Evolutionary conservation across 2,329 filamentous ascomycete genomes (phyloP).

Genomic region (Penicillium aurantiogriseum): DNA sequence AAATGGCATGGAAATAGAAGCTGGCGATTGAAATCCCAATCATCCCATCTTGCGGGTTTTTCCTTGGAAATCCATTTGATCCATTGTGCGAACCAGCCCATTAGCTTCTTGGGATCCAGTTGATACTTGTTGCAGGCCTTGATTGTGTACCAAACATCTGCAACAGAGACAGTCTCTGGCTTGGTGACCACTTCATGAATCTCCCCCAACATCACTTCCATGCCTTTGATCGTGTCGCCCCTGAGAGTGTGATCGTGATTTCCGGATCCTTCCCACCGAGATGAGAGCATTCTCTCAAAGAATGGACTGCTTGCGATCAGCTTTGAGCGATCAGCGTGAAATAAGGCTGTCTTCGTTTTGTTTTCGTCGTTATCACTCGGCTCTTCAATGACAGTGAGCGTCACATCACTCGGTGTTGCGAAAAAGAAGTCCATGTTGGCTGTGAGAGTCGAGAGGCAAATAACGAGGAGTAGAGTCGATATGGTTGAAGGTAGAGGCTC

Average conservation of each 20-base stretch:
- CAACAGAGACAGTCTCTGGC: background rate
- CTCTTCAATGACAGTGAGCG: background rate
- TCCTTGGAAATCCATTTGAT: background rate
- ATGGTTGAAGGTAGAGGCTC: no score
- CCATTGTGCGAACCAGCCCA: background rate
- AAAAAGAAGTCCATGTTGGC: background rate
- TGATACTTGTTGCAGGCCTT: background rate
- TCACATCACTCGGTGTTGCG: background rate
- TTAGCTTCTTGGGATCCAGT: background rate
- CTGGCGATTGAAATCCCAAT: background rate
- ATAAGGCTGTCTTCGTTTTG: background rate
- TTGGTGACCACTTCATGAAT: background rate
- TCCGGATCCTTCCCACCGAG: background rate
- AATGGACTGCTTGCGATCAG: background rate
- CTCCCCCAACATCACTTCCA: background rate
- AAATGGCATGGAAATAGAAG: background rate
- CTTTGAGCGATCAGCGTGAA: background rate
- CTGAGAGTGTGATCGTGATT: background rate
- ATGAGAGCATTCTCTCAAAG: background rate
- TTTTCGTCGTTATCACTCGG: background rate
- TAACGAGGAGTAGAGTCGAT: background rate
- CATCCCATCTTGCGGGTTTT: background rate
- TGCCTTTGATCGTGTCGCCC: background rate
- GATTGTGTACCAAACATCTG: background rate
- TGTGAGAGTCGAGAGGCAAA: background rate